Evolutionary conservation across 1,284 basidiomycete genomes (phyloP).

Genomic region (Caloboletus inedulis): DNA sequence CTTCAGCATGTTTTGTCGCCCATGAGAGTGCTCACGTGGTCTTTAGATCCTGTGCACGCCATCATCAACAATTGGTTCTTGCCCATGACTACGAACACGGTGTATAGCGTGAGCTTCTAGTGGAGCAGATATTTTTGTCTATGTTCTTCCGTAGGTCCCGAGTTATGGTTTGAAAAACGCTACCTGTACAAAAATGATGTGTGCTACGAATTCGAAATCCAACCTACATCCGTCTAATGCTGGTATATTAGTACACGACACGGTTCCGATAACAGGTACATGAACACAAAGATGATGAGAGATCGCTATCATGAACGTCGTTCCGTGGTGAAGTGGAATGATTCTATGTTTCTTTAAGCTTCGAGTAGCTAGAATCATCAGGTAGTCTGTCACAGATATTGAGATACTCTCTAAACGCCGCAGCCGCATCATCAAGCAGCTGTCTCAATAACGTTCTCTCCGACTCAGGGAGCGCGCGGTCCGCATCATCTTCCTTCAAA

Average conservation of each 20-base stretch:
- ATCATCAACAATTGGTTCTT: slow-evolving; percentile 25
- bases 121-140: neutral
- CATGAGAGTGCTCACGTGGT: slow-evolving; percentile 1
- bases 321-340: neutral
- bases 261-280: neutral
- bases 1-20: neutral
- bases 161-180: neutral
- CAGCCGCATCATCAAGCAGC: slow-evolving; percentile 16
- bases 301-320: neutral
- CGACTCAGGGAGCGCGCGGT: neutral
- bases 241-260: neutral
- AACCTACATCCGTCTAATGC: neutral
- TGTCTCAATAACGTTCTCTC: slow-evolving; percentile 9
- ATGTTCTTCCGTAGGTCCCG: no score
- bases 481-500: slow-evolving; percentile 1
- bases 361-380: neutral
- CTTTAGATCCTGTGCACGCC: slow-evolving; percentile 16
- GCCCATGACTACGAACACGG: slow-evolving; percentile 21
- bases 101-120: slow-evolving; percentile 26
- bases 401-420: slow-evolving; percentile 19
- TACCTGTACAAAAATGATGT: neutral
- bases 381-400: neutral
- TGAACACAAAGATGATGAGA: neutral
- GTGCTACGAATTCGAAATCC: neutral
- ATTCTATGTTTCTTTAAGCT: neutral